These are phyloP conservation scores for Trypanosoma cruzi DNA, from an alignment of 208 protist species.

Conservation along the genomic window DNA sequence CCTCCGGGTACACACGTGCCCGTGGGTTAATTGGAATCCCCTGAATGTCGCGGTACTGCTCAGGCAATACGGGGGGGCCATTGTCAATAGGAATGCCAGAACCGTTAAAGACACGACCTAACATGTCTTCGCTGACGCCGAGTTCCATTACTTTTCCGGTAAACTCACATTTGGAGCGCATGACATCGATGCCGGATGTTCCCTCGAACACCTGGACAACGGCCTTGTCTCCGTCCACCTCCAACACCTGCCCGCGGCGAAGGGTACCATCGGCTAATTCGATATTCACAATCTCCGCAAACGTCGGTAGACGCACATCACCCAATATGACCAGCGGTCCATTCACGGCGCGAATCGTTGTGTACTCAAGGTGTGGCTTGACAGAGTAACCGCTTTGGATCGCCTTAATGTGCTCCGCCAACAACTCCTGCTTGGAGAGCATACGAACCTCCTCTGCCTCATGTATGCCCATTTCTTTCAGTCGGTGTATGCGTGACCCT, in stretches of 20 bases:
- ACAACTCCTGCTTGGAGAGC: slow-evolving; percentile 89
- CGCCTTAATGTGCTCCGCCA: slow-evolving; percentile 72
- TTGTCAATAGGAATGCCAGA: slow-evolving; percentile 99
- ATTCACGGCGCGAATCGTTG: slow-evolving; percentile 99
- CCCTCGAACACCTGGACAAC: slow-evolving; percentile 99
- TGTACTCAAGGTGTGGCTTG: slow-evolving; percentile 96
- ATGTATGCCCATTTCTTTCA: slow-evolving; percentile 22
- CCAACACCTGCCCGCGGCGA: slow-evolving; percentile 98
- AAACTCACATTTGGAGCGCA: slow-evolving; percentile 97
- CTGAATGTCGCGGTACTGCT: slow-evolving; percentile 99
- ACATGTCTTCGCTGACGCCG: slow-evolving; percentile 99
- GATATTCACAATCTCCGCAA: slow-evolving; percentile 99
- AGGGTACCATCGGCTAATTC: slow-evolving; percentile 96
- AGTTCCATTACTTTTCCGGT: slow-evolving; percentile 99
- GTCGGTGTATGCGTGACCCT: neutral
- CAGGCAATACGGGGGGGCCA: slow-evolving; percentile 97
- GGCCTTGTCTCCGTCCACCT: slow-evolving; percentile 98
- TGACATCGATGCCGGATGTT: slow-evolving; percentile 99
- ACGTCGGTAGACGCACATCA: slow-evolving; percentile 98
- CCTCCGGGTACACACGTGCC: slow-evolving; percentile 98
- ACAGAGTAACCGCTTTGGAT: slow-evolving; percentile 75
- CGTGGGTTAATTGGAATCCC: slow-evolving; percentile 99
- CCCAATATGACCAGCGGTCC: slow-evolving; percentile 99
- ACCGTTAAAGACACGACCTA: slow-evolving; percentile 99
- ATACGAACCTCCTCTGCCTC: slow-evolving; percentile 49